Evolutionary conservation across 2,329 filamentous ascomycete genomes (phyloP).

Genomic region (Colletotrichum sp.): DNA sequence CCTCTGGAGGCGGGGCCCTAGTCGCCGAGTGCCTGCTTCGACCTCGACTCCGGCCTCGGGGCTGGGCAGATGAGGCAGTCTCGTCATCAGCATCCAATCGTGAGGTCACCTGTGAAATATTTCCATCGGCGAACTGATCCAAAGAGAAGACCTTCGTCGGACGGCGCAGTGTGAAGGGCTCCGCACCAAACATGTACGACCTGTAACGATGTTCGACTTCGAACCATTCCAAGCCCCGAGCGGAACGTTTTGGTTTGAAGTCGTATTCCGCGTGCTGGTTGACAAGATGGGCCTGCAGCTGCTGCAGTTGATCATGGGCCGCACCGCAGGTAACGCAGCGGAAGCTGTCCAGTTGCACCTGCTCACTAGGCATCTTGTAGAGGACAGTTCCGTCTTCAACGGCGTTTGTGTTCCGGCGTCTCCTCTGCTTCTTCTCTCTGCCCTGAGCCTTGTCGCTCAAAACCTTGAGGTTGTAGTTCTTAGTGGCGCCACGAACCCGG

Average conservation of each 20-base stretch:
- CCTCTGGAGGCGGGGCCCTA: not conserved
- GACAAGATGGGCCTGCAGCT: constrained; percentile 55
- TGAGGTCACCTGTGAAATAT: constrained; percentile 50
- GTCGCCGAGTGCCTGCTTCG: not conserved
- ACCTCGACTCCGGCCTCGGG: not conserved
- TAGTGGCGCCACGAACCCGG: constrained; percentile 49
- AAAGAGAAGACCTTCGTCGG: constrained; percentile 50
- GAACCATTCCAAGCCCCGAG: constrained; percentile 38
- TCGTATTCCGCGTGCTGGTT: constrained; percentile 50
- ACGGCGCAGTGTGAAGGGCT: constrained; percentile 46
- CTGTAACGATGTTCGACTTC: constrained; percentile 39
- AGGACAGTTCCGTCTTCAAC: constrained; percentile 47
- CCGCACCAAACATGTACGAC: constrained; percentile 32
- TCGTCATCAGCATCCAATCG: constrained; percentile 41
- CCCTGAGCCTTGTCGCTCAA: constrained; percentile 64
- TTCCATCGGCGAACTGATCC: constrained; percentile 47
- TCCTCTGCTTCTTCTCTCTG: constrained; percentile 52
- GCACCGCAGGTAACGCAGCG: constrained; percentile 57
- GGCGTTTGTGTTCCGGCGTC: constrained; percentile 28
- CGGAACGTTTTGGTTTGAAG: constrained; percentile 42
- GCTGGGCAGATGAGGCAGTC: not conserved
- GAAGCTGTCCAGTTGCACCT: constrained; percentile 53
- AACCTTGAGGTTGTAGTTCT: constrained; percentile 65
- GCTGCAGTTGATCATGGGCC: constrained; percentile 50
- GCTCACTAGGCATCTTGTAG: constrained; percentile 49